Percentiles rank a stretch among this genome's conserved stretches.
These are phyloP conservation scores for Lotus japonicus DNA, from an alignment of 306 rosid genomes.

Conservation along the genomic window DNA sequence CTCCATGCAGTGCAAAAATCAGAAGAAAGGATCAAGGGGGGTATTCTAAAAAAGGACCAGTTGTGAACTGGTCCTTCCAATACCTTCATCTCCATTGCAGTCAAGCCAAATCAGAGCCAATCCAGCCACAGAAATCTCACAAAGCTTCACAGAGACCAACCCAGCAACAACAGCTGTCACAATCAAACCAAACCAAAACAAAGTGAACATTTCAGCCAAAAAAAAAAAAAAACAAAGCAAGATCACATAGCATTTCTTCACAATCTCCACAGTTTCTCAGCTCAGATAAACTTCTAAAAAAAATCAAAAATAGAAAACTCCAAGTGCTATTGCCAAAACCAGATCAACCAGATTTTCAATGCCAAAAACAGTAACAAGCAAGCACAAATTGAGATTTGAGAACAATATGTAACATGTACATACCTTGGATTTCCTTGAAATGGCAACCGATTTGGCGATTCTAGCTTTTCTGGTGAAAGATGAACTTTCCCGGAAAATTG, in stretches of 20 bases:
- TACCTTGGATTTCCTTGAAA: constrained; percentile 29
- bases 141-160: constrained; percentile 30
- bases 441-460: background rate
- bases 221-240: background rate
- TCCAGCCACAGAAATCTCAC: constrained; percentile 9
- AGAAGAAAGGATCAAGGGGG: background rate
- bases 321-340: background rate
- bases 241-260: constrained; percentile 17
- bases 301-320: background rate
- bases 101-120: constrained; percentile 26
- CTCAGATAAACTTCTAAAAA: background rate
- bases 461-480: background rate
- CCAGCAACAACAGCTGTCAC: constrained; percentile 19
- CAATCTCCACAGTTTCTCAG: constrained; percentile 10
- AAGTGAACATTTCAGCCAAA: no score
- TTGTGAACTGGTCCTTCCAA: background rate
- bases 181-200: constrained; percentile 22
- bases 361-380: background rate
- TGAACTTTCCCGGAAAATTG: constrained; percentile 15
- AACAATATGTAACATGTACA: constrained; percentile 5
- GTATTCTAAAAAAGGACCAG: background rate
- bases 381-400: background rate
- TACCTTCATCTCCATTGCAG: constrained; percentile 50
- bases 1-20: background rate
- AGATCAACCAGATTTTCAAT: constrained; percentile 43